Evolutionary conservation across 805 yeast genomes (phyloP), one percentile per base, ranked within the genome.

Genomic region (fission yeast (Schizosaccharomyces pombe)): DNA sequence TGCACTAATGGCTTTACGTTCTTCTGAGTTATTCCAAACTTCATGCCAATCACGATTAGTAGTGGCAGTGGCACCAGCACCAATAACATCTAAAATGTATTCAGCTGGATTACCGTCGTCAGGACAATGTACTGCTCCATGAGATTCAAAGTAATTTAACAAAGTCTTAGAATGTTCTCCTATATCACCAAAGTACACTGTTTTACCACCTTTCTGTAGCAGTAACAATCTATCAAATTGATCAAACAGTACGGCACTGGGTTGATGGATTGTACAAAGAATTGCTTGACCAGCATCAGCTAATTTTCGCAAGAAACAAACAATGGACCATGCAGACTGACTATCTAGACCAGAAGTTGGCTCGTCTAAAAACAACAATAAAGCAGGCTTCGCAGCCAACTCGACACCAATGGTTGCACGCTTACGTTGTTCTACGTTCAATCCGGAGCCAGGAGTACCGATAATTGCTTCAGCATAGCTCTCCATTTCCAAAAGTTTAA

Each of bases 171-270:
- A 80, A 63, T 76, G 75, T 57, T 72, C 70, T 59, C 91, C 91
- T 61, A 82, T 76, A 58, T 81, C 86, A 60, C 93, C 93, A 64
- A 81, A 82, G 66, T 82, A 82, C 32, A 80, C 89, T 58, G 87
- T 82, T 62, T 73, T 70, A 59, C 93, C 93, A 64, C 93, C 93
- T 58, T 73, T 76, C 60, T 78, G 78, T 63, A 82, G 70, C 60
- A 82, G 74, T 59, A 80, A 67, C 56, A 80, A 68, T 56, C 85
- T 73, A 60, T 80, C 85, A 60, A 80, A 80, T 62, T 78, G 78
- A 62, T 77, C 76, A 64, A 80, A 73, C 62, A 80, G 67, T 30
- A 78, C 71, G 39, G 86, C 84, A 16, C 85, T 79, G 57, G 86
- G 86, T 67, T 80, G 86, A 65, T 80, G 86, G 60, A 80, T 80